Percentiles rank a stretch among this genome's conserved stretches.
Evolutionary conservation across 2,329 filamentous ascomycete species (phyloP).

Genomic region (Xylaria sp.): DNA sequence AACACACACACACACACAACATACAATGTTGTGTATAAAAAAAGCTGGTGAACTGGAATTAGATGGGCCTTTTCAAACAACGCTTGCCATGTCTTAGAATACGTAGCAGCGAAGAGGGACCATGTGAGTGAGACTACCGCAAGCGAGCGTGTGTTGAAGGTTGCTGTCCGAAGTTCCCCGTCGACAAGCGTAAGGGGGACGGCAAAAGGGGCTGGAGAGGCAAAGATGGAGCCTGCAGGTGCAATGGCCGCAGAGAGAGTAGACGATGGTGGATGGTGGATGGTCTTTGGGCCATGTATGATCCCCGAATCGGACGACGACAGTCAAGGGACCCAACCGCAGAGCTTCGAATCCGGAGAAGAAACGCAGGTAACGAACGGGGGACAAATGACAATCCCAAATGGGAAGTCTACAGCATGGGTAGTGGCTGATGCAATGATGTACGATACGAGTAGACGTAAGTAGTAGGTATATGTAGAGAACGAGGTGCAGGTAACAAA

Average conservation of each 20-base stretch:
- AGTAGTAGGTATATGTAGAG: constrained; percentile 10
- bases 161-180: constrained; percentile 23
- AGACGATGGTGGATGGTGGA: constrained; percentile 22
- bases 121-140: constrained; percentile 19
- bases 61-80: constrained; percentile 24
- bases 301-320: constrained; percentile 22
- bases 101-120: constrained; percentile 16
- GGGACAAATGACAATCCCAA: constrained; percentile 16
- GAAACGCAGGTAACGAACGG: constrained; percentile 24
- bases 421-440: constrained; percentile 25
- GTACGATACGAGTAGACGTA: too few species aligned
- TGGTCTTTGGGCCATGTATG: constrained; percentile 30
- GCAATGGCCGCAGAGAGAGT: constrained; percentile 23
- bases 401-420: constrained; percentile 28
- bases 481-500: constrained; percentile 19
- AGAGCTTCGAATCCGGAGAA: constrained; percentile 21
- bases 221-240: constrained; percentile 33
- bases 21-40: neutral
- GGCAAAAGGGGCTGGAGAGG: constrained; percentile 29
- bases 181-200: constrained; percentile 31
- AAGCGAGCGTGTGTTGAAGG: constrained; percentile 17
- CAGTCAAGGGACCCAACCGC: constrained; percentile 22
- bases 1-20: constrained; percentile 2
- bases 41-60: constrained; percentile 19
- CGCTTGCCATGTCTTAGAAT: constrained; percentile 27